These are phyloP conservation scores for Polyporus tsugae DNA, from an alignment of 1,284 basidiomycete species.

Conservation along the genomic window DNA sequence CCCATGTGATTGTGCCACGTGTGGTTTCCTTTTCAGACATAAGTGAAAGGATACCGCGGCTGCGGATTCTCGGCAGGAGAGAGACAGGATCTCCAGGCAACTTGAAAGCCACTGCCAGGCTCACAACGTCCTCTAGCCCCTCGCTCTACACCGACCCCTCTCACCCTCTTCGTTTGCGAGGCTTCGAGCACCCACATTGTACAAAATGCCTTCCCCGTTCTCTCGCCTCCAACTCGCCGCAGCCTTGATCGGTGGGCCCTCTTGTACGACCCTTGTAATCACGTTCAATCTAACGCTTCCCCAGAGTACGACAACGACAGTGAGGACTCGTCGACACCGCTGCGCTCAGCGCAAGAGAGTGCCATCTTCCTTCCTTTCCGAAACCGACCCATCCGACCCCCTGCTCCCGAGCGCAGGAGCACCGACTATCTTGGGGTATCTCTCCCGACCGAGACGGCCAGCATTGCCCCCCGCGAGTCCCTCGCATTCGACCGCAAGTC, in stretches of 20 bases:
- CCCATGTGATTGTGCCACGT: conserved; percentile 7
- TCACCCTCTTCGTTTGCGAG: conserved; percentile 1
- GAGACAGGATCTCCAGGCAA: not conserved
- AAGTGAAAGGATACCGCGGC: conserved; percentile 4
- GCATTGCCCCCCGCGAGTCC: conserved; percentile 56
- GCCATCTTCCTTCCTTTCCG: conserved; percentile 82
- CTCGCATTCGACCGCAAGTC: conserved; percentile 54
- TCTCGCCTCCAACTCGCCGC: conserved; percentile 84
- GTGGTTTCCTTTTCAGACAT: not conserved
- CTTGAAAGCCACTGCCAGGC: not conserved
- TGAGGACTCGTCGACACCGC: conserved; percentile 63
- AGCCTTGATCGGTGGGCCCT: conserved; percentile 70
- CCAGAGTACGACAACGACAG: conserved; percentile 86
- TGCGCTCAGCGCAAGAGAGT: conserved; percentile 78
- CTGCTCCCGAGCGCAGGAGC: conserved; percentile 52
- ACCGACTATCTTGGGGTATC: conserved; percentile 73
- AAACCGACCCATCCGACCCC: conserved; percentile 51
- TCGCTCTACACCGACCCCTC: not conserved
- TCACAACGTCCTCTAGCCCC: not conserved
- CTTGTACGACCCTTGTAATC: not conserved
- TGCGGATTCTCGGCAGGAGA: not conserved
- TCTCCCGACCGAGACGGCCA: conserved; percentile 65
- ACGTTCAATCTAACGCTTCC: conserved; percentile 6
- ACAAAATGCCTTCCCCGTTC: conserved; percentile 52
- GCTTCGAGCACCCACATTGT: not conserved